Evolutionary conservation across 2,329 filamentous ascomycete species (phyloP).

Genomic region (Proliferodiscus dingleyae): DNA sequence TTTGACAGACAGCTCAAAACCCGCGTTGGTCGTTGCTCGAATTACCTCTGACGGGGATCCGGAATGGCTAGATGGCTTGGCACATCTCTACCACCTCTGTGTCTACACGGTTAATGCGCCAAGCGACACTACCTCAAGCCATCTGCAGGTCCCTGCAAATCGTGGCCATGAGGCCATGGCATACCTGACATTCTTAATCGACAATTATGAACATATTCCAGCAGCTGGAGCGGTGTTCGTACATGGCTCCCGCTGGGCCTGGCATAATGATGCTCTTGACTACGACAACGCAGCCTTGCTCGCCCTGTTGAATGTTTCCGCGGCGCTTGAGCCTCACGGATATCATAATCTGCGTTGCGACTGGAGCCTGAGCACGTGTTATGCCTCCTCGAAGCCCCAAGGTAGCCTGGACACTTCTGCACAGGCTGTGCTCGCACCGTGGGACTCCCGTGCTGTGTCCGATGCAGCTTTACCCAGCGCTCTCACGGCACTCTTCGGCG

Average conservation of each 20-base stretch:
- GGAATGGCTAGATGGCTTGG: slow-evolving; percentile 38
- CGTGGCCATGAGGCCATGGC: slow-evolving; percentile 43
- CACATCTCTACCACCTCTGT: slow-evolving; percentile 40
- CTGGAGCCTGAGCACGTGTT: slow-evolving; percentile 41
- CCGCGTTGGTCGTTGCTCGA: slow-evolving; percentile 41
- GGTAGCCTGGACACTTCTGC: slow-evolving; percentile 37
- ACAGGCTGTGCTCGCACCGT: slow-evolving; percentile 37
- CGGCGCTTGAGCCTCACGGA: slow-evolving; percentile 35
- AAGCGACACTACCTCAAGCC: slow-evolving; percentile 20
- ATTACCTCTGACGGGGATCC: slow-evolving; percentile 38
- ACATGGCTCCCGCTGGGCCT: slow-evolving; percentile 39
- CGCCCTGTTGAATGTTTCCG: slow-evolving; percentile 33
- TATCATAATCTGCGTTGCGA: slow-evolving; percentile 48
- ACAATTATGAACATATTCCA: slow-evolving; percentile 40
- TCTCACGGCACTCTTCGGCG: slow-evolving; percentile 33
- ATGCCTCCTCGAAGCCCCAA: slow-evolving; percentile 33
- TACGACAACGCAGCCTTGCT: slow-evolving; percentile 43
- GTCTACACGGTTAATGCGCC: slow-evolving; percentile 39
- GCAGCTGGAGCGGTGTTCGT: slow-evolving; percentile 37
- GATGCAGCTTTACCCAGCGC: slow-evolving; percentile 35
- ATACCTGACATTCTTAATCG: slow-evolving; percentile 43
- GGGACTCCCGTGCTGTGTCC: slow-evolving; percentile 37
- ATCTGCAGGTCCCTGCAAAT: slow-evolving; percentile 42
- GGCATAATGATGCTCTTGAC: slow-evolving; percentile 39
- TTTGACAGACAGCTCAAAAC: slow-evolving; percentile 35